These are phyloP conservation scores for Neonectria magnoliae DNA, from an alignment of 2,329 filamentous ascomycete genomes.

Conservation along the genomic window DNA sequence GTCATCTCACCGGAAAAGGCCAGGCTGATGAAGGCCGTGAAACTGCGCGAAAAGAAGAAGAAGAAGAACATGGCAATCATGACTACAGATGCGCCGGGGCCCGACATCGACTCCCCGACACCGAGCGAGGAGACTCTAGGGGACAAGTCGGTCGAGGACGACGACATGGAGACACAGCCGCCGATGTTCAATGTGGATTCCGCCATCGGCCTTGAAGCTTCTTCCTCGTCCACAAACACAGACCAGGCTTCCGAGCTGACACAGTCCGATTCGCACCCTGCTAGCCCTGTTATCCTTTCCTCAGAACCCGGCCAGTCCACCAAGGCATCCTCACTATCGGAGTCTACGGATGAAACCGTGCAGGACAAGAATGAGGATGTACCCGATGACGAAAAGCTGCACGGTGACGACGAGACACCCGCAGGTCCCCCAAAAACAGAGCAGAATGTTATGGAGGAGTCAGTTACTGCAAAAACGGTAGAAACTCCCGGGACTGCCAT, in stretches of 20 bases:
- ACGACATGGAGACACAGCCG: constrained; percentile 39
- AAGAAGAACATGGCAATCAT: constrained; percentile 48
- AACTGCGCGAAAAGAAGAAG: constrained; percentile 85
- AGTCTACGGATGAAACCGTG: constrained; percentile 69
- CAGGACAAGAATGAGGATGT: constrained; percentile 47
- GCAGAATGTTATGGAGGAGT: constrained; percentile 6
- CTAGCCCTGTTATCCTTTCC: constrained; percentile 62
- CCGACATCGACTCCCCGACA: constrained; percentile 29
- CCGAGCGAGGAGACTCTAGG: constrained; percentile 38
- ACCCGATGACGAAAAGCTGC: constrained; percentile 31
- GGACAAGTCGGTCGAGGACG: constrained; percentile 36
- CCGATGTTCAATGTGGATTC: constrained; percentile 63
- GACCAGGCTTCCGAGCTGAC: constrained; percentile 60
- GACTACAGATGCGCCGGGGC: constrained; percentile 32
- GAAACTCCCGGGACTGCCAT: constrained; percentile 1
- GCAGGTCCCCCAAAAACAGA: background rate
- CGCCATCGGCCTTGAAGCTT: constrained; percentile 61
- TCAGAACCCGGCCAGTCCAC: constrained; percentile 70
- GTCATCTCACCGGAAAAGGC: constrained; percentile 88
- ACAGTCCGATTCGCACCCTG: constrained; percentile 65
- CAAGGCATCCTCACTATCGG: constrained; percentile 71
- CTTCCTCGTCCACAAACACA: constrained; percentile 52
- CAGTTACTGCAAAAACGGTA: constrained; percentile 1
- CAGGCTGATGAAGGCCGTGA: constrained; percentile 91
- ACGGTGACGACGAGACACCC: constrained; percentile 10